phyloP scores from a whole-genome alignment of 2,329 filamentous ascomycete species.

The Cladorrhinum sp. region DNA sequence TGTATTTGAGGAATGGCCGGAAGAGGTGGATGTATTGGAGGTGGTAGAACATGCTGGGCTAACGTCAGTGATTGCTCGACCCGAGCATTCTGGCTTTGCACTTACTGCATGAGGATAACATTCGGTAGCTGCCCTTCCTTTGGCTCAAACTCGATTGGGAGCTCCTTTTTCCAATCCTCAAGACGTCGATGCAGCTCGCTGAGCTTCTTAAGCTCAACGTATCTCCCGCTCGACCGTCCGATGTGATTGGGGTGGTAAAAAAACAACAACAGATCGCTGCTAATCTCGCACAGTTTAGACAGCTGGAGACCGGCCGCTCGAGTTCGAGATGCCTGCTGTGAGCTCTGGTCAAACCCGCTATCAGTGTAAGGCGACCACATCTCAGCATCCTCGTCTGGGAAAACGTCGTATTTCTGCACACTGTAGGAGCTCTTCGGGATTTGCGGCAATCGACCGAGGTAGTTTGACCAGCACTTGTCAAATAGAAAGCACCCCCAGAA shows the following conservation, averaged over 20 bases:
- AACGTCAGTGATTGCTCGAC: background rate
- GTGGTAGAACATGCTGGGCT: slow-evolving; percentile 88
- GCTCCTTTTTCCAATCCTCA: slow-evolving; percentile 80
- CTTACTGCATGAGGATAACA: slow-evolving; percentile 79
- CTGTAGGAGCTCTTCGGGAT: slow-evolving; percentile 76
- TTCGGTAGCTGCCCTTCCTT: slow-evolving; percentile 87
- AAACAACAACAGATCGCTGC: slow-evolving; percentile 79
- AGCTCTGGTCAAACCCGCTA: slow-evolving; percentile 67
- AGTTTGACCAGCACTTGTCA: slow-evolving; percentile 99
- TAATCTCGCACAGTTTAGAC: slow-evolving; percentile 84
- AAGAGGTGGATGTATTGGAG: slow-evolving; percentile 94
- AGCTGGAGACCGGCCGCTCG: slow-evolving; percentile 80
- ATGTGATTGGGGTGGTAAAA: slow-evolving; percentile 83
- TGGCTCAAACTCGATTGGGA: slow-evolving; percentile 84
- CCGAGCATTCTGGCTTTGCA: background rate
- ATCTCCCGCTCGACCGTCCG: slow-evolving; percentile 65
- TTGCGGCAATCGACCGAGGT: slow-evolving; percentile 86
- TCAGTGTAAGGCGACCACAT: slow-evolving; percentile 89
- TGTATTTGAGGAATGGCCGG: slow-evolving; percentile 90
- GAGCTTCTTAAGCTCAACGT: slow-evolving; percentile 84
- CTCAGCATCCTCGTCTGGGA: slow-evolving; percentile 81
- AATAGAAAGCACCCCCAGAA: slow-evolving; percentile 99
- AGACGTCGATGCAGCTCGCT: slow-evolving; percentile 87
- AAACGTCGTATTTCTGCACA: slow-evolving; percentile 85
- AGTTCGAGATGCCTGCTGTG: slow-evolving; percentile 77